Base-by-base conservation (phyloP, 306 rosid species). In the Trifolium pratense region DNA sequence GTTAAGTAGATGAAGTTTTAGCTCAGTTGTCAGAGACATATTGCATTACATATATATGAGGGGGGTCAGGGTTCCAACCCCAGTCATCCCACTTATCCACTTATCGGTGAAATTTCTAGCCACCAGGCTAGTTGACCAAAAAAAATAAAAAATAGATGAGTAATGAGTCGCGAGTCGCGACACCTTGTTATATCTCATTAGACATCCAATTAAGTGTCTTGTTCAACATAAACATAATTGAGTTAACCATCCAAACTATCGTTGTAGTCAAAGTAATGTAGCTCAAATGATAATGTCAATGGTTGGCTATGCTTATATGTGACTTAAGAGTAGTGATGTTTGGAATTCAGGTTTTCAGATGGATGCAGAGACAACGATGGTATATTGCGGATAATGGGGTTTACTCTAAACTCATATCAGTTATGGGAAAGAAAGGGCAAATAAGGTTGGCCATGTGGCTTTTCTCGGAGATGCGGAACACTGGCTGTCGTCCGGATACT, bases 291-390 rank as follows among this genome's bases (percentile, higher is more conserved):
- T 55, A 31, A 63, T 57, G 62, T 73, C 62, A 45, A 66, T 42
- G 67, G 42, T 40, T 69, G 34, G 23, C 21, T 71, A 10, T n/a
- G n/a, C n/a, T n/a, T n/a, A n/a, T 59, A 14, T 58, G 81, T 77
- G 60, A 57, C 80, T 67, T 62, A 68, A 7, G 48, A 53, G 65
- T 13, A 36, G 23, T 71, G 77, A 70, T 72, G 61, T 76, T 72
- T 66, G 78, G 59, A 49, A 42, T 84, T 79, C 91, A 91, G 99
- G 97, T 88, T 52, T 94, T 94, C 85, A 88, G 97, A 86, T 94
- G 99, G 96, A 94, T 94, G 99, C 97, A 91, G 83, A 91, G 81
- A 73, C 99, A 94, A 56, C 82, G 96, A 0, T 94, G 99, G 99
- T 94, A 94, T 75, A 73, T 88, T 46, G 95, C 96, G 37, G 99